Percentiles rank a stretch among this genome's conserved stretches.
Conservation (phyloP, 2,329 filamentous ascomycete species). For the Eurotiales sp. region DNA sequence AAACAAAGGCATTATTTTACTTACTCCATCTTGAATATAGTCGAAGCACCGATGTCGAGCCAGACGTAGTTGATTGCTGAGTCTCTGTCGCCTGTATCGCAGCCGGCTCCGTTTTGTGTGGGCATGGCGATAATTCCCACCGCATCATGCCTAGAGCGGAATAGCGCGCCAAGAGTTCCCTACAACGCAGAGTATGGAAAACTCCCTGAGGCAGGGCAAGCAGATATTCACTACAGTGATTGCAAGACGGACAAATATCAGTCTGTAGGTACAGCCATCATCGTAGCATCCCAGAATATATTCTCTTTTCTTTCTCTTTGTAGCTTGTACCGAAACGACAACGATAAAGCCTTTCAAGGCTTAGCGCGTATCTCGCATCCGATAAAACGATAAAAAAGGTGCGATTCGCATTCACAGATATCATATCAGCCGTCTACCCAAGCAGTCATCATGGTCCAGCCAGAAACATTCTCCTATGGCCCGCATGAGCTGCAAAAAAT, state of each 20-base stretch:
- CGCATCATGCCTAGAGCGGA: constrained; percentile 20
- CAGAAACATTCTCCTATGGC: constrained; percentile 19
- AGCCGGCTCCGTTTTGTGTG: constrained; percentile 28
- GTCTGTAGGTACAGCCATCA: too few relatives aligned
- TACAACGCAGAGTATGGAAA: too few relatives aligned
- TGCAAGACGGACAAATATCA: too few relatives aligned
- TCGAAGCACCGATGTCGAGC: constrained; percentile 20
- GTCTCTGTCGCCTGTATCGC: constrained; percentile 15
- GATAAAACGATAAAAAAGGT: not conserved
- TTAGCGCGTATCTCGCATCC: not conserved
- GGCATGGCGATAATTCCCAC: constrained; percentile 28
- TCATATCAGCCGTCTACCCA: too few relatives aligned
- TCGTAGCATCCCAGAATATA: too few relatives aligned
- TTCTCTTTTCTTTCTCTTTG: not conserved
- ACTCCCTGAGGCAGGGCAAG: too few relatives aligned
- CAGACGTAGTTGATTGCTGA: constrained; percentile 12
- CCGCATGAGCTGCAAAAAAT: constrained; percentile 32
- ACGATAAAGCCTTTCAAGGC: constrained; percentile 3
- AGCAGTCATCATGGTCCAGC: constrained; percentile 11
- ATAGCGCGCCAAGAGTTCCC: constrained; percentile 32
- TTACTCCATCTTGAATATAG: constrained; percentile 31
- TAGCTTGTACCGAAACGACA: too few relatives aligned
- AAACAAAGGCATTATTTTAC: constrained; percentile 7
- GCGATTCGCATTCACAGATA: too few relatives aligned
- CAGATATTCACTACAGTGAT: too few relatives aligned